A percentile compares a stretch with the other conserved stretches of the same genome.
These are phyloP conservation scores for Linderina pennispora DNA, from an alignment of 192 early-diverging fungal genomes.

Conservation along the genomic window DNA sequence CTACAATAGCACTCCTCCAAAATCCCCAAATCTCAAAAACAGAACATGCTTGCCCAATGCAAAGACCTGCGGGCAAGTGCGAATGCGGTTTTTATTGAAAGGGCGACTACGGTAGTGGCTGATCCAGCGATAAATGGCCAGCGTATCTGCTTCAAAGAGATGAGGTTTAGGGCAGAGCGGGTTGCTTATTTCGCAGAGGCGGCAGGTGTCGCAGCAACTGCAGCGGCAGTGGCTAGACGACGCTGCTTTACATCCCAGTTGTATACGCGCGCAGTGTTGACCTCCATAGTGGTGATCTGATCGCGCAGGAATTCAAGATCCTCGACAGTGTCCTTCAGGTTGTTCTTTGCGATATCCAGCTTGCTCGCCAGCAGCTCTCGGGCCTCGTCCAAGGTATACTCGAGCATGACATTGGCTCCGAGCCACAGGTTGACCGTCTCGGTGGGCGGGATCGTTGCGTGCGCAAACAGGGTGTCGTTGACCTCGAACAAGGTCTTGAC, in stretches of 20 bases:
- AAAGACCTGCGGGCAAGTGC: too few relatives aligned
- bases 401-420: constrained; percentile 97
- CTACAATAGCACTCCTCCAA: too few relatives aligned
- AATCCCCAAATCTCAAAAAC: too few relatives aligned
- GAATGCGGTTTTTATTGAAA: too few relatives aligned
- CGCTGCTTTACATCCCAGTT: constrained; percentile 96
- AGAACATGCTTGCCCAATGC: too few relatives aligned
- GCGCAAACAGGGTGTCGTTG: constrained; percentile 90
- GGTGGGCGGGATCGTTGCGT: constrained; percentile 70
- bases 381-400: constrained; percentile 90
- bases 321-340: constrained; percentile 71
- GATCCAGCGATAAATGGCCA: too few relatives aligned
- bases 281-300: constrained; percentile 99
- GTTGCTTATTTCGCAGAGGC: too few relatives aligned
- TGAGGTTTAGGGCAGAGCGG: too few relatives aligned
- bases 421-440: constrained; percentile 91
- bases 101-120: too few relatives aligned
- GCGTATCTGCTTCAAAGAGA: too few relatives aligned
- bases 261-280: constrained; percentile 92
- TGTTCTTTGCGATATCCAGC: constrained; percentile 62
- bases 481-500: constrained; percentile 86
- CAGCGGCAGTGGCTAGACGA: constrained; percentile 14
- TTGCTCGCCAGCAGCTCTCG: constrained; percentile 70
- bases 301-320: constrained; percentile 91
- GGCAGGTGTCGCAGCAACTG: too few relatives aligned